Percentiles rank a stretch among this genome's conserved stretches.
These are phyloP conservation scores for Psilocybe tampanensis DNA, from an alignment of 768 basidiomycete species.

Conservation along the genomic window DNA sequence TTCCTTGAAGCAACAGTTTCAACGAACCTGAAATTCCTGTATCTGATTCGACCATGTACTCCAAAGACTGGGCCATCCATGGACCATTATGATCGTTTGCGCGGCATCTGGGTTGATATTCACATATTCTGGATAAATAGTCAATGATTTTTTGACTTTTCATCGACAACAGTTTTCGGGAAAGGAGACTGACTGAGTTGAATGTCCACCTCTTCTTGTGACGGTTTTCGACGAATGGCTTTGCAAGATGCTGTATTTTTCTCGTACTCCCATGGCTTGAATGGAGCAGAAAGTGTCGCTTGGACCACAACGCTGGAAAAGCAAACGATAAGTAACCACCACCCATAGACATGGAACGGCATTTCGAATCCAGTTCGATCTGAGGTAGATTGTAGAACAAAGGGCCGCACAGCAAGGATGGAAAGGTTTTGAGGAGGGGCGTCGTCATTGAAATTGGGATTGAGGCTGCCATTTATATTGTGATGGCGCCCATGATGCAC, in stretches of 20 bases:
- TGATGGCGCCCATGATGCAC: too few relatives aligned
- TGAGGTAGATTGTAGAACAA: too few relatives aligned
- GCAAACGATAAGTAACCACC: constrained; percentile 8
- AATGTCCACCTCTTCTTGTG: constrained; percentile 38
- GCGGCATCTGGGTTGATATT: constrained; percentile 59
- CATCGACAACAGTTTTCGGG: neutral
- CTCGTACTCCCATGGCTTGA: constrained; percentile 40
- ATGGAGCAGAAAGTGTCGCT: constrained; percentile 20
- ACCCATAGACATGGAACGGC: constrained; percentile 2
- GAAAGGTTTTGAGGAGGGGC: too few relatives aligned
- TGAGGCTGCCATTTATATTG: too few relatives aligned
- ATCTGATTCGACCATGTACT: constrained; percentile 77
- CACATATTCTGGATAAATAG: constrained; percentile 47
- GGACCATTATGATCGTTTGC: constrained; percentile 64
- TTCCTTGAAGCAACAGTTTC: neutral
- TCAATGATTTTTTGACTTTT: neutral
- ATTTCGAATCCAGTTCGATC: too few relatives aligned
- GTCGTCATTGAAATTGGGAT: too few relatives aligned
- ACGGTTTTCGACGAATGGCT: constrained; percentile 38
- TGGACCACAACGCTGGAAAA: neutral
- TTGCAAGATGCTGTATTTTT: constrained; percentile 40
- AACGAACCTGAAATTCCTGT: constrained; percentile 56
- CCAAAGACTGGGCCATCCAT: constrained; percentile 83
- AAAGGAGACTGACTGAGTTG: constrained; percentile 42
- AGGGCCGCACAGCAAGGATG: too few relatives aligned